phyloP scores from a whole-genome alignment of 192 early-diverging fungal species.

The Rhizophagus sp. region DNA sequence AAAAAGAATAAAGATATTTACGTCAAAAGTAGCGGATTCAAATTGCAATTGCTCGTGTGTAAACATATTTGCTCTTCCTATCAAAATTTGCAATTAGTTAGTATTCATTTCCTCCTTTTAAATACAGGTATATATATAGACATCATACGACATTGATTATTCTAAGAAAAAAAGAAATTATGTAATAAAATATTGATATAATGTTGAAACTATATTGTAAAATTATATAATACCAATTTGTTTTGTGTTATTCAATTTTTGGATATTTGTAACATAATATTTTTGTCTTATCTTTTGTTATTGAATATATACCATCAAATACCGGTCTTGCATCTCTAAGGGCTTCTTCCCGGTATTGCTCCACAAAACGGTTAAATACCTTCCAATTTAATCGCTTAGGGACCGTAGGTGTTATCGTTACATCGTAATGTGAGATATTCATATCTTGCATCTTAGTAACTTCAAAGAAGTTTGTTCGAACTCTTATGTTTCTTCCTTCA shows the following conservation, averaged over 20 bases:
- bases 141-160: no score
- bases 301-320: slow-evolving; percentile 57
- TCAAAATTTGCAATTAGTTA: slow-evolving; percentile 42
- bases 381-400: slow-evolving; percentile 71
- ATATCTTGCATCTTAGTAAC: slow-evolving; percentile 62
- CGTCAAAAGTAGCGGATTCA: slow-evolving; percentile 53
- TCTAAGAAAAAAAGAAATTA: no score
- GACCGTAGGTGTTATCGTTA: slow-evolving; percentile 72
- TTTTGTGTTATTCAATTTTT: no score
- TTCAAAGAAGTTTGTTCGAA: slow-evolving; percentile 77
- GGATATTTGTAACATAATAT: no score
- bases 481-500: slow-evolving; percentile 43
- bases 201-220: no score
- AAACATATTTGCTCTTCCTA: slow-evolving; percentile 81
- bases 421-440: slow-evolving; percentile 83
- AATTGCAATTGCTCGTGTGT: slow-evolving; percentile 54
- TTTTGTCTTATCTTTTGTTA: not conserved
- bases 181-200: no score
- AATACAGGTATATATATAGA: no score
- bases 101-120: not conserved
- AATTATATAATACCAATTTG: no score
- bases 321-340: slow-evolving; percentile 67
- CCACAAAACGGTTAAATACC: slow-evolving; percentile 68
- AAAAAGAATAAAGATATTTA: slow-evolving; percentile 26
- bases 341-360: slow-evolving; percentile 45